phyloP scores from a whole-genome alignment of 2,329 filamentous ascomycete genomes.

The Intubia oerlemansii region DNA sequence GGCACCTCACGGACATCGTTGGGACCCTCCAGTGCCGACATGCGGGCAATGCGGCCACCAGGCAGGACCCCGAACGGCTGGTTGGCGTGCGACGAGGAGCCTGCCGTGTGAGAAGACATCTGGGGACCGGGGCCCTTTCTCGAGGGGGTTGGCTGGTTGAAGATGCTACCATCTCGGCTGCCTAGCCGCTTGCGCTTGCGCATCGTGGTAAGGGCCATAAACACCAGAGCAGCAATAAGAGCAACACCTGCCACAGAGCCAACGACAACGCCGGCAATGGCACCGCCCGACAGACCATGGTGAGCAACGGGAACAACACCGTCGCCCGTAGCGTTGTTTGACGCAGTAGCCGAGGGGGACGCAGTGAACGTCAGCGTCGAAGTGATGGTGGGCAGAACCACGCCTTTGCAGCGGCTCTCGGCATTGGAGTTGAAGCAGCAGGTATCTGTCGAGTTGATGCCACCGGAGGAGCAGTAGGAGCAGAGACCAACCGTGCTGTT shows the following conservation, averaged over 20 bases:
- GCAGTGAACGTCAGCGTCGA: slow-evolving; percentile 39
- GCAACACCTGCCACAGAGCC: slow-evolving; percentile 53
- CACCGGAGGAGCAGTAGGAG: slow-evolving; percentile 64
- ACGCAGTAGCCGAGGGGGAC: slow-evolving; percentile 16
- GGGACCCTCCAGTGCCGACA: slow-evolving; percentile 77
- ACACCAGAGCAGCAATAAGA: slow-evolving; percentile 46
- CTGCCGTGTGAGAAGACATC: slow-evolving; percentile 13
- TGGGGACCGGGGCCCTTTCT: slow-evolving; percentile 24
- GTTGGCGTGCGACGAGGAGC: slow-evolving; percentile 2
- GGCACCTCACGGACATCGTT: too few species aligned
- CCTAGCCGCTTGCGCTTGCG: slow-evolving; percentile 27
- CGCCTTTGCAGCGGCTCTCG: slow-evolving; percentile 48
- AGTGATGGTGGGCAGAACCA: slow-evolving; percentile 58
- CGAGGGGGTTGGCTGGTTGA: slow-evolving; percentile 77
- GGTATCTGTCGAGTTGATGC: slow-evolving; percentile 80
- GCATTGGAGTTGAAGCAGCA: slow-evolving; percentile 75
- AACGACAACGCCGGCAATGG: slow-evolving; percentile 78
- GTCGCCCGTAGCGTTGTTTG: slow-evolving; percentile 9
- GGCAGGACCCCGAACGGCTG: slow-evolving; percentile 48
- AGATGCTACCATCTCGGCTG: slow-evolving; percentile 45
- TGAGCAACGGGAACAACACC: slow-evolving; percentile 1
- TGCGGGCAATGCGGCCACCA: slow-evolving; percentile 77
- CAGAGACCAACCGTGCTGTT: slow-evolving; percentile 57
- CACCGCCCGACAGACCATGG: slow-evolving; percentile 48
- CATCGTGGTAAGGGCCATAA: slow-evolving; percentile 37